Evolutionary conservation across 2,329 filamentous ascomycete genomes (phyloP).

Genomic region (Aspergillus ustus): DNA sequence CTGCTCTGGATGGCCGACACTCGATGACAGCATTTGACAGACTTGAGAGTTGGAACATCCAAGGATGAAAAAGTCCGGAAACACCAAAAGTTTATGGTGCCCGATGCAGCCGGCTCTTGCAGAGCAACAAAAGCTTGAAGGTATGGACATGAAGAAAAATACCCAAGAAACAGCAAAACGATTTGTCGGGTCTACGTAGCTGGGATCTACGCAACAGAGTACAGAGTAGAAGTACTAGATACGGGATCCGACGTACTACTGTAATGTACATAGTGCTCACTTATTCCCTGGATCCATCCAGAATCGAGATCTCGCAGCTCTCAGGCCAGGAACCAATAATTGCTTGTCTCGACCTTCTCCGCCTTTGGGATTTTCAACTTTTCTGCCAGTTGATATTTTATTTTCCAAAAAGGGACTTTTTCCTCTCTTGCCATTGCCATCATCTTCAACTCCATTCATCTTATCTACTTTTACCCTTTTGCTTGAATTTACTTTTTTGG

Average conservation of each 20-base stretch:
- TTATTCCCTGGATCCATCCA: neutral
- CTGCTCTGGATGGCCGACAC: too few species aligned
- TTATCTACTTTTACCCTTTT: neutral
- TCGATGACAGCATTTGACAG: too few species aligned
- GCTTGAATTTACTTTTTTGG: neutral
- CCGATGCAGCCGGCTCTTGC: neutral
- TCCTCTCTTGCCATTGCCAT: conserved; percentile 7
- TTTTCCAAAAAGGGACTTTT: conserved; percentile 8
- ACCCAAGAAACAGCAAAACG: neutral
- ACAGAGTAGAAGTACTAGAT: neutral
- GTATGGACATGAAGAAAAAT: neutral
- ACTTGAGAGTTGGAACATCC: too few species aligned
- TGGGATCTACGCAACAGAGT: neutral
- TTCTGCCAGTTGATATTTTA: conserved; percentile 17
- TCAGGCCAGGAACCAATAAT: neutral
- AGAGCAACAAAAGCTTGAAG: neutral
- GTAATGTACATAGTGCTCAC: neutral
- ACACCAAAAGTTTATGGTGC: neutral
- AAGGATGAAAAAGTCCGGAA: too few species aligned
- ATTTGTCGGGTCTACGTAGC: neutral
- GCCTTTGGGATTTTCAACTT: conserved; percentile 9
- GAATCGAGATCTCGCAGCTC: neutral
- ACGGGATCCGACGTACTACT: neutral
- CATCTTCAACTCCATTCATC: conserved; percentile 6
- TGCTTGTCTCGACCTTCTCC: neutral